Percentiles rank a stretch among this genome's conserved stretches.
Evolutionary conservation across 495 filamentous ascomycete species (phyloP).

Genomic region (Beverwykella pulmonaria): DNA sequence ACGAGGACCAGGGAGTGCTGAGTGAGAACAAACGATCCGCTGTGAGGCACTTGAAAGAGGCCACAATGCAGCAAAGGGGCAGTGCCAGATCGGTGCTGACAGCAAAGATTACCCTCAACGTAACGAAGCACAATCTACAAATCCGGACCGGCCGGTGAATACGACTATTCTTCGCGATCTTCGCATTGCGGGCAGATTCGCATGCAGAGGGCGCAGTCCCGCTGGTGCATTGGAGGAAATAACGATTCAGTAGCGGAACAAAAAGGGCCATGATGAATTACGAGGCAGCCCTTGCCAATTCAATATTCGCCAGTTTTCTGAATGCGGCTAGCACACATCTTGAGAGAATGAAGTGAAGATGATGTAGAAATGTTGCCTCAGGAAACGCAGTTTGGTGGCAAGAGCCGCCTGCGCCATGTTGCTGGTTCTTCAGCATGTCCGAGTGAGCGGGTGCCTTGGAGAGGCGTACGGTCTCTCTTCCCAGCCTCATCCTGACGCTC

Average conservation of each 20-base stretch:
- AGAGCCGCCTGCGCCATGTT: constrained; percentile 7
- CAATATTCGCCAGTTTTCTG: not conserved
- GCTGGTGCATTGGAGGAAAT: not conserved
- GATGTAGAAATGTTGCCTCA: not conserved
- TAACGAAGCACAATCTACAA: too few relatives aligned
- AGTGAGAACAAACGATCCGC: not conserved
- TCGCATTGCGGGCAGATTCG: too few relatives aligned
- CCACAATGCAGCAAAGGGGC: not conserved
- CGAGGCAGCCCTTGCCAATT: not conserved
- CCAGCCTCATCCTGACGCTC: constrained; percentile 1
- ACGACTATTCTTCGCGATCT: too few relatives aligned
- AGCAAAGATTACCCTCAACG: not conserved
- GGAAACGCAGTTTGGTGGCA: not conserved
- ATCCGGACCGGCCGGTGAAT: not conserved
- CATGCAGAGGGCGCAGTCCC: not conserved
- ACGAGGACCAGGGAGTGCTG: not conserved
- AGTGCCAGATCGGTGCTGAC: not conserved
- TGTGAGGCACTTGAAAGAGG: not conserved
- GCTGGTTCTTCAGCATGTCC: not conserved
- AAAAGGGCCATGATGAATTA: not conserved
- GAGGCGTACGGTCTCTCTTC: not conserved
- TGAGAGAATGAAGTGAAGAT: not conserved
- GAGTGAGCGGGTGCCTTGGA: not conserved
- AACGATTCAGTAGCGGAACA: not conserved
- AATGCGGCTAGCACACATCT: not conserved